Percentiles rank a stretch among this genome's conserved stretches.
Conservation (phyloP, 23 red algal species). For the Cyanidium caldarium region DNA sequence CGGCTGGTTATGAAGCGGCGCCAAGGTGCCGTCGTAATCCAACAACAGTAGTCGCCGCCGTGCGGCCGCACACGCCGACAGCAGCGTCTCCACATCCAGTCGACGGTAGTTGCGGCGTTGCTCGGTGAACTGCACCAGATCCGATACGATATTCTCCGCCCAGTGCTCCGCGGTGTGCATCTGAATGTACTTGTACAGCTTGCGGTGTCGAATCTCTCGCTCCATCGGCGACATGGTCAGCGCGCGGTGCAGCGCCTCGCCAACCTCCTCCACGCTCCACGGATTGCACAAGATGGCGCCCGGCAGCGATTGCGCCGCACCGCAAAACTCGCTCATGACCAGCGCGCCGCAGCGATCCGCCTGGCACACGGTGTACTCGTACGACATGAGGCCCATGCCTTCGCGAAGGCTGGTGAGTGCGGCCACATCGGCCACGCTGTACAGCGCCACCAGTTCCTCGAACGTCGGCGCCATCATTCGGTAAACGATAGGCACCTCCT, state of each 20-base stretch:
- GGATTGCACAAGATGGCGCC: constrained; percentile 84
- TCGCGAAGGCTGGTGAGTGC: constrained; percentile 74
- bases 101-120: constrained; percentile 10
- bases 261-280: constrained; percentile 77
- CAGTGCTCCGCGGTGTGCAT: constrained; percentile 64
- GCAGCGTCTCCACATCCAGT: constrained; percentile 24
- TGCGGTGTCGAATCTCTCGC: constrained; percentile 53
- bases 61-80: constrained; percentile 12
- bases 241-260: constrained; percentile 52
- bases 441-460: constrained; percentile 67
- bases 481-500: constrained; percentile 13
- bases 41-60: constrained; percentile 56
- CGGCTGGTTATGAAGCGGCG: constrained; percentile 43
- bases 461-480: constrained; percentile 29
- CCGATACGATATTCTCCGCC: constrained; percentile 58
- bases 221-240: constrained; percentile 67
- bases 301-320: constrained; percentile 77
- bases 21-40: constrained; percentile 87
- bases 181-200: constrained; percentile 64
- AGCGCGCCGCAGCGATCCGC: constrained; percentile 57
- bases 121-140: constrained; percentile 40
- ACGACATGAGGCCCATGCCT: constrained; percentile 84
- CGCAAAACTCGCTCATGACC: constrained; percentile 74
- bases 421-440: constrained; percentile 65
- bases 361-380: constrained; percentile 90